These are phyloP conservation scores for Acanthochlamys bracteata DNA, from an alignment of 106 monocot genomes.

Conservation along the genomic window DNA sequence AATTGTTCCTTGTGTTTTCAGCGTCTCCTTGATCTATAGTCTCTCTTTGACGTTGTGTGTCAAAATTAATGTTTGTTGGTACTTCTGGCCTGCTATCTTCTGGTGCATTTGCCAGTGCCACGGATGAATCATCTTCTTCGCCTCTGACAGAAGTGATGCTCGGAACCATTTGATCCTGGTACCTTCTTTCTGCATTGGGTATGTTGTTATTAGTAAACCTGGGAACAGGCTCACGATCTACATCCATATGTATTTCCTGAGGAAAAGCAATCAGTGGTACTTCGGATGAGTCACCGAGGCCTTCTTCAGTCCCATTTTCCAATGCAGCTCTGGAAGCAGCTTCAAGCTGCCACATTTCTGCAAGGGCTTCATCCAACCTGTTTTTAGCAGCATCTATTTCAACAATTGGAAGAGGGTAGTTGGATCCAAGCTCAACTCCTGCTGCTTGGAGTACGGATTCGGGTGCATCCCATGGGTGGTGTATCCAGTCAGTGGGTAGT, in stretches of 20 bases:
- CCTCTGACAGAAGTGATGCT: constrained; percentile 62
- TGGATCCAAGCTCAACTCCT: constrained; percentile 88
- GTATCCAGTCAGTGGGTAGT: constrained; percentile 93
- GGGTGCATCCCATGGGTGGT: constrained; percentile 94
- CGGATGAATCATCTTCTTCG: constrained; percentile 41
- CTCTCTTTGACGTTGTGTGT: constrained; percentile 11
- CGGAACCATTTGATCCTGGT: constrained; percentile 79
- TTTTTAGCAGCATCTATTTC: constrained; percentile 64
- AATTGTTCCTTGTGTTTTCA: constrained; percentile 15
- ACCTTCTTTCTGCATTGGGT: constrained; percentile 23
- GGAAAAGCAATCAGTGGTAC: constrained; percentile 58
- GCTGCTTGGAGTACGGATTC: constrained; percentile 82
- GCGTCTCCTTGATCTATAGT: constrained; percentile 5
- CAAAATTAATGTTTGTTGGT: constrained; percentile 42
- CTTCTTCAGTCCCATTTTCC: constrained; percentile 87
- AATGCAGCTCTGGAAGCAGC: constrained; percentile 64
- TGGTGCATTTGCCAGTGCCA: constrained; percentile 14
- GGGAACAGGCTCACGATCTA: constrained; percentile 30
- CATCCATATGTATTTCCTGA: constrained; percentile 65
- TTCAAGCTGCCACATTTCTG: constrained; percentile 86
- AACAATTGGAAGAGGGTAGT: constrained; percentile 85
- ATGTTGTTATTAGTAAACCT: constrained; percentile 10
- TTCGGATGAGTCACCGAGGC: constrained; percentile 86
- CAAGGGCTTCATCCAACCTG: constrained; percentile 61
- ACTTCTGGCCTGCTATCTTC: constrained; percentile 64